Conservation (phyloP, 495 filamentous ascomycete genomes). For the Penicillium pancosmium region DNA sequence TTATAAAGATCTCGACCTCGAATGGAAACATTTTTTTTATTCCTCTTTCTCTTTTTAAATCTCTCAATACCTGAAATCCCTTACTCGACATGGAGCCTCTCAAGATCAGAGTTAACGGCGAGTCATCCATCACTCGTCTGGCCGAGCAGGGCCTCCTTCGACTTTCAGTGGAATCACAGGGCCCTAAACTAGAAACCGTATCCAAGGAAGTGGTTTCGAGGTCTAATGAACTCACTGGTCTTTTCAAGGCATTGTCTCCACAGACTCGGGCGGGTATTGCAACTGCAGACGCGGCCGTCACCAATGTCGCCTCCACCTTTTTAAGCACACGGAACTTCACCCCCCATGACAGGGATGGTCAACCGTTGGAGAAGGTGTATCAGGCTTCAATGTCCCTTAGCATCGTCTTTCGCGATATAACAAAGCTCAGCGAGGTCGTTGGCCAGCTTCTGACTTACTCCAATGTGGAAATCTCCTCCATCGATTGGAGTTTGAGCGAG, state of each 20-base stretch:
- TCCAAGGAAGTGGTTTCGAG: slow-evolving; percentile 20
- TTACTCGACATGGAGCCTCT: slow-evolving; percentile 20
- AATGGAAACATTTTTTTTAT: background rate
- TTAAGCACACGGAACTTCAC: slow-evolving; percentile 16
- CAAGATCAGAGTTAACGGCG: slow-evolving; percentile 22
- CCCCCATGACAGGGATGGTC: slow-evolving; percentile 10
- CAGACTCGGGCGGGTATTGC: slow-evolving; percentile 1
- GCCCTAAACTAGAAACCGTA: slow-evolving; percentile 13
- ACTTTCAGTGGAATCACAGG: slow-evolving; percentile 18
- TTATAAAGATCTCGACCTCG: background rate
- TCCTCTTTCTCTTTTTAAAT: background rate
- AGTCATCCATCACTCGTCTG: slow-evolving; percentile 16
- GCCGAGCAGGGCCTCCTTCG: slow-evolving; percentile 23
- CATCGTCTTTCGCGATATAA: slow-evolving; percentile 22
- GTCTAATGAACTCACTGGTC: slow-evolving; percentile 16
- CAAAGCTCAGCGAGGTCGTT: slow-evolving; percentile 17
- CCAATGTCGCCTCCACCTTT: slow-evolving; percentile 17
- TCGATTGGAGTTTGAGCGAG: slow-evolving; percentile 29
- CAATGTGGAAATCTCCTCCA: slow-evolving; percentile 24
- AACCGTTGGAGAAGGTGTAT: slow-evolving; percentile 11
- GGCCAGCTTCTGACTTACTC: slow-evolving; percentile 11
- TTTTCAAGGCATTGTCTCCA: slow-evolving; percentile 15
- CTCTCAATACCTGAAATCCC: background rate
- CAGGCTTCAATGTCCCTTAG: slow-evolving; percentile 14
- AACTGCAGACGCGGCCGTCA: slow-evolving; percentile 18